These are phyloP conservation scores for Coprinellus micaceus DNA, from an alignment of 768 basidiomycete species.

Conservation along the genomic window DNA sequence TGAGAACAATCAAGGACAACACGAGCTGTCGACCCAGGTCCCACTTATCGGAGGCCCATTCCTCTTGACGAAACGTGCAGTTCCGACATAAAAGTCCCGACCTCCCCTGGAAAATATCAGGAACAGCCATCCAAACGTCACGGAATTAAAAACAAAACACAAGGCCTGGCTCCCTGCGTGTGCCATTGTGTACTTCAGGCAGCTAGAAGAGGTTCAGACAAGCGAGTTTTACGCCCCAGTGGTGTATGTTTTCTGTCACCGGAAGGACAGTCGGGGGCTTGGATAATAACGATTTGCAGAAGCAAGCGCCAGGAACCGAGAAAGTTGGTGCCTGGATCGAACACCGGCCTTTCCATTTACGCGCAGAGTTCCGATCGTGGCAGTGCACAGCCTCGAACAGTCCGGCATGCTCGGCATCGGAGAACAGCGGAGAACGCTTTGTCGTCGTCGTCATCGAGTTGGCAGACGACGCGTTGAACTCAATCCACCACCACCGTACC, in stretches of 20 bases:
- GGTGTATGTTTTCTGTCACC: background rate
- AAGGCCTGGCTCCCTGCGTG: too few relatives aligned
- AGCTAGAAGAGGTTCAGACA: too few relatives aligned
- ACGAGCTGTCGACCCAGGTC: background rate
- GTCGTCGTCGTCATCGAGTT: background rate
- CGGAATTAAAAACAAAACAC: background rate
- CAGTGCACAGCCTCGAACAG: background rate
- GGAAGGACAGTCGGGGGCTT: background rate
- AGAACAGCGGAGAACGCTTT: background rate
- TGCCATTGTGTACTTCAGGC: too few relatives aligned
- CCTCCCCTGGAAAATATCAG: background rate
- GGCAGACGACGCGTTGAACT: background rate
- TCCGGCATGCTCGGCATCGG: background rate
- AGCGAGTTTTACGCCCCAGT: too few relatives aligned
- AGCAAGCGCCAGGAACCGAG: slow-evolving; percentile 6
- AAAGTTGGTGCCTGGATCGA: background rate
- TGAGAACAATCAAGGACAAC: background rate
- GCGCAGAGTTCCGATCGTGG: background rate
- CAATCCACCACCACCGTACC: too few relatives aligned
- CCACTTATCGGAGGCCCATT: background rate
- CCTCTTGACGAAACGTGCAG: background rate
- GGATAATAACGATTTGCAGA: slow-evolving; percentile 1
- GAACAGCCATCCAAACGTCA: background rate
- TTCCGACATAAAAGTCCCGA: background rate
- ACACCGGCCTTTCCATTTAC: background rate